Conservation (phyloP, 306 rosid species). For the Vachellia pachyceras region DNA sequence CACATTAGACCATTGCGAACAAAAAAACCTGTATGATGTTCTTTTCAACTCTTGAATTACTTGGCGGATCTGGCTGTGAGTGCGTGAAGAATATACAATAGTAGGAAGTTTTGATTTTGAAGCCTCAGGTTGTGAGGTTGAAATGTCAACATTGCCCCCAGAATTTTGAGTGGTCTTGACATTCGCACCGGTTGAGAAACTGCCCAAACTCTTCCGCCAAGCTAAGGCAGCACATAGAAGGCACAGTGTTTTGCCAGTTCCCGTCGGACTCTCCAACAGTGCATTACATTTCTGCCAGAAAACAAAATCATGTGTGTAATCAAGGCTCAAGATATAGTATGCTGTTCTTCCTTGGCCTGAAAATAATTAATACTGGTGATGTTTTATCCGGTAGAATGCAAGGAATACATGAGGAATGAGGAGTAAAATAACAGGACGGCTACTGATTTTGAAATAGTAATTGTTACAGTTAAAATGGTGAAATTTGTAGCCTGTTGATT, state of each 20-base stretch:
- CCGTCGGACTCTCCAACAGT: slow-evolving; percentile 95
- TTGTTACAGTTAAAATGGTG: not conserved
- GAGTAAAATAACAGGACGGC: slow-evolving; percentile 5
- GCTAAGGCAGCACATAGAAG: slow-evolving; percentile 95
- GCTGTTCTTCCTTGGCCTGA: not conserved
- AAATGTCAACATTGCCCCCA: slow-evolving; percentile 44
- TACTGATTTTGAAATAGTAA: not conserved
- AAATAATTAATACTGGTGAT: not conserved
- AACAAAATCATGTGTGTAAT: slow-evolving; percentile 5
- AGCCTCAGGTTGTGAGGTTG: slow-evolving; percentile 48
- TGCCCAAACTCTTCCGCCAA: slow-evolving; percentile 92
- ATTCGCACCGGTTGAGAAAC: slow-evolving; percentile 66
- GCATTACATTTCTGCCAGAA: slow-evolving; percentile 78
- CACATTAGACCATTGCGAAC: slow-evolving; percentile 7
- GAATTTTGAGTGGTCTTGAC: slow-evolving; percentile 45
- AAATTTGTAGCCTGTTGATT: not conserved
- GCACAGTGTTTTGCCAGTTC: slow-evolving; percentile 96
- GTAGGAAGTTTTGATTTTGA: slow-evolving; percentile 57
- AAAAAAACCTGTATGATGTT: slow-evolving; percentile 78
- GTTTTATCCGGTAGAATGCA: not conserved
- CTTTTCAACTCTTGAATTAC: slow-evolving; percentile 87
- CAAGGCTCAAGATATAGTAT: slow-evolving; percentile 11
- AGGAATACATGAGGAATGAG: not conserved
- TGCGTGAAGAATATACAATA: slow-evolving; percentile 83
- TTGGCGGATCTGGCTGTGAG: slow-evolving; percentile 99